These are phyloP conservation scores for Gracilaria caudata DNA, from an alignment of 23 red algal species.

Conservation along the genomic window DNA sequence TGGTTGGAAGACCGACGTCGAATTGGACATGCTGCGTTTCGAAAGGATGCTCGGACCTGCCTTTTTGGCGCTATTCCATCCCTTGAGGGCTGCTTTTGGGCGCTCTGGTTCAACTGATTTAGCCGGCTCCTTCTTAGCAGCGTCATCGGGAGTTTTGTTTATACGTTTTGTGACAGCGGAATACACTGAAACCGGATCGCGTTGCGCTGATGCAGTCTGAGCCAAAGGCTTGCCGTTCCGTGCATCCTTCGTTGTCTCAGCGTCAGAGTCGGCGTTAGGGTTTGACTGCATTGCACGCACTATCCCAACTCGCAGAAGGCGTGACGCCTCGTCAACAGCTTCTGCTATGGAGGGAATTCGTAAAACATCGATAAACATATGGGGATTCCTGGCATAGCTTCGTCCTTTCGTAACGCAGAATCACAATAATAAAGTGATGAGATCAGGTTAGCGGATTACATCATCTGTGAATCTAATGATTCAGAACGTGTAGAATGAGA, in stretches of 20 bases:
- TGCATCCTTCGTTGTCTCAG: background rate
- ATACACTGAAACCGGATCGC: conserved; percentile 48
- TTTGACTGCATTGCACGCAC: conserved; percentile 49
- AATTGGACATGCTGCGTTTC: conserved; percentile 24
- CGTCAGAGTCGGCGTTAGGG: background rate
- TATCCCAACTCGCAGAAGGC: conserved; percentile 37
- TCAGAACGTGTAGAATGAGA: background rate
- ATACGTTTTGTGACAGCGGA: conserved; percentile 50
- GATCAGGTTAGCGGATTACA: conserved; percentile 6
- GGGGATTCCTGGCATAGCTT: conserved; percentile 6
- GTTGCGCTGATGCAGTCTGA: background rate
- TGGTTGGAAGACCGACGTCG: conserved; percentile 43
- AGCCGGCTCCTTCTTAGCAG: background rate
- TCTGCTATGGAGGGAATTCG: conserved; percentile 43
- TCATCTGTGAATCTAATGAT: background rate
- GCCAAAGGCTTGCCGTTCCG: background rate
- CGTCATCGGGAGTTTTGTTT: conserved; percentile 6
- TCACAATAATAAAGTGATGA: background rate
- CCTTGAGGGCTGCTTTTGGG: background rate
- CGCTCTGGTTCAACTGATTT: background rate
- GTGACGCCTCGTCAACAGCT: conserved; percentile 39
- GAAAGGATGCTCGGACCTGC: conserved; percentile 63
- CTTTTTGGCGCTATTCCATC: conserved; percentile 48
- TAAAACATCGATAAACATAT: conserved; percentile 53
- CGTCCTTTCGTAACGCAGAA: conserved; percentile 3